Evolutionary conservation across 2,329 filamentous ascomycete species (phyloP).

Genomic region (Neurospora sp.): DNA sequence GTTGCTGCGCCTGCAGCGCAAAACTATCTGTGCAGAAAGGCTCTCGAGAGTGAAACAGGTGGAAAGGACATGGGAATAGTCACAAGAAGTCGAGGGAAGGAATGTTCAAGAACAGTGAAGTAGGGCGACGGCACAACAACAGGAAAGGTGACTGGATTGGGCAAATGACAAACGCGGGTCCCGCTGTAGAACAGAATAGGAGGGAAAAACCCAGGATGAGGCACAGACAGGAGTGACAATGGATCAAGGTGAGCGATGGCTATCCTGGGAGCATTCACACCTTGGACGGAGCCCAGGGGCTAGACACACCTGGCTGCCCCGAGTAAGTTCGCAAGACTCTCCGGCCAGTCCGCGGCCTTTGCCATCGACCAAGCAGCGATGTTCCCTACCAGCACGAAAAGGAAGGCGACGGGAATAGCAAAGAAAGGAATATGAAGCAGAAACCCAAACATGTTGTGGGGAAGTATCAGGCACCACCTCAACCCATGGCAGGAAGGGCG

Average conservation of each 20-base stretch:
- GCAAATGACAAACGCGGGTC: neutral
- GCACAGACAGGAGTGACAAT: neutral
- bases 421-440: neutral
- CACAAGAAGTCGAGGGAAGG: neutral
- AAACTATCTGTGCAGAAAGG: neutral
- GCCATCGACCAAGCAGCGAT: neutral
- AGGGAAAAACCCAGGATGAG: neutral
- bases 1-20: conserved; percentile 7
- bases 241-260: neutral
- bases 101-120: neutral
- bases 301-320: neutral
- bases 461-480: neutral
- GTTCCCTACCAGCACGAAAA: neutral
- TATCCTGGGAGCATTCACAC: neutral
- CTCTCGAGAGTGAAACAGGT: neutral
- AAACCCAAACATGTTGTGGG: neutral
- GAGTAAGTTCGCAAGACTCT: neutral
- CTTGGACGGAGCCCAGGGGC: neutral
- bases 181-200: neutral
- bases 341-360: neutral
- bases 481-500: neutral
- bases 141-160: neutral
- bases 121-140: neutral
- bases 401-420: neutral
- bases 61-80: neutral